phyloP scores from a whole-genome alignment of 1,284 basidiomycete genomes.

The Sporisorium iseilematis-ciliati region DNA sequence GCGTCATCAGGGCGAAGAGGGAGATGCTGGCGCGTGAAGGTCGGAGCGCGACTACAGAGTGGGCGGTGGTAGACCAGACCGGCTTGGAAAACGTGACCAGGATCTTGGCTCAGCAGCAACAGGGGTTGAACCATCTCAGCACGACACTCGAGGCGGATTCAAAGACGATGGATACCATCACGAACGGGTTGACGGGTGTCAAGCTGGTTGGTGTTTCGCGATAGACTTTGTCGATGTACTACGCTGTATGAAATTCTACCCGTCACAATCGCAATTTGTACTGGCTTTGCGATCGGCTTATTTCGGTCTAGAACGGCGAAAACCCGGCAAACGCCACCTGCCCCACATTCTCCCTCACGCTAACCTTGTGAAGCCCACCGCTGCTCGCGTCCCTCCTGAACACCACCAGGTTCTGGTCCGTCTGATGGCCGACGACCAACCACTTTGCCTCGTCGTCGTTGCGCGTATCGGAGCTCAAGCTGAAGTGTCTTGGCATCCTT shows the following conservation, averaged over 20 bases:
- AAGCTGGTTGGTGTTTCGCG: slow-evolving; percentile 57
- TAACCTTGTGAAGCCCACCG: slow-evolving; percentile 31
- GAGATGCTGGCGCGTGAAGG: slow-evolving; percentile 54
- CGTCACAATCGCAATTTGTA: too few species aligned
- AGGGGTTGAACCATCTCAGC: slow-evolving; percentile 64
- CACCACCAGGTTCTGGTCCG: slow-evolving; percentile 46
- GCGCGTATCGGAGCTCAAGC: slow-evolving; percentile 27
- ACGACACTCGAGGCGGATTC: slow-evolving; percentile 59
- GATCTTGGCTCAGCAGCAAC: slow-evolving; percentile 64
- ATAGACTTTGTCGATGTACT: too few species aligned
- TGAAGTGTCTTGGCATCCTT: slow-evolving; percentile 54
- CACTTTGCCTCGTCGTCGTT: slow-evolving; percentile 33
- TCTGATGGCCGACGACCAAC: slow-evolving; percentile 54
- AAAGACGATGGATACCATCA: slow-evolving; percentile 63
- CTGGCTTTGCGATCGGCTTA: too few species aligned
- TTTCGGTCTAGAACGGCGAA: slow-evolving; percentile 31
- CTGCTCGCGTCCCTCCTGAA: slow-evolving; percentile 32
- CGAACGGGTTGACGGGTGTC: slow-evolving; percentile 55
- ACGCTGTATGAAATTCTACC: too few species aligned
- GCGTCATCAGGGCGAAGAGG: slow-evolving; percentile 58
- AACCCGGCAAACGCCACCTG: slow-evolving; percentile 53
- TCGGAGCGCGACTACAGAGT: slow-evolving; percentile 54
- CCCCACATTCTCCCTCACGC: slow-evolving; percentile 18
- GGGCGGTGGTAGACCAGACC: slow-evolving; percentile 66
- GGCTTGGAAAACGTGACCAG: slow-evolving; percentile 60